Percentiles rank a stretch among this genome's conserved stretches.
phyloP scores from a whole-genome alignment of 352 stramenopile species.

The Aphanomyces cochlioides region DNA sequence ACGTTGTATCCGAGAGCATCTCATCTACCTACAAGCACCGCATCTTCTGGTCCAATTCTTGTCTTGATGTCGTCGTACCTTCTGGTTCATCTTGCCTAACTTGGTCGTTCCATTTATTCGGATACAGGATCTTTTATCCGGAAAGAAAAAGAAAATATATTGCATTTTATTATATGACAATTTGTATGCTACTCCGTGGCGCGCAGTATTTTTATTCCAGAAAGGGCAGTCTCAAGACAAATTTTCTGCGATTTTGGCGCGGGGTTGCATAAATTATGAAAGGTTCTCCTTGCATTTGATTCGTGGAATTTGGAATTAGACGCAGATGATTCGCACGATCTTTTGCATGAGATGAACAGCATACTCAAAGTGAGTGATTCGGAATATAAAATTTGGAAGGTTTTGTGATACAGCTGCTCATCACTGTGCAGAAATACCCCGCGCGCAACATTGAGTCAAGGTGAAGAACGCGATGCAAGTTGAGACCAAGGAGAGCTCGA shows the following conservation, averaged over 20 bases:
- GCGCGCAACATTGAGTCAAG: constrained; percentile 17
- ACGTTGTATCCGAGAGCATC: constrained; percentile 18
- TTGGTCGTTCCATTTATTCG: background rate
- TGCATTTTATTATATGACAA: constrained; percentile 1
- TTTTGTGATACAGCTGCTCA: constrained; percentile 27
- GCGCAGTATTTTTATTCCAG: constrained; percentile 4
- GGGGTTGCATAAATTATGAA: constrained; percentile 9
- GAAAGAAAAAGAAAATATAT: background rate
- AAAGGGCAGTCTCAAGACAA: background rate
- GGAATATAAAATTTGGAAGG: constrained; percentile 3
- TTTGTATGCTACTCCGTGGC: background rate
- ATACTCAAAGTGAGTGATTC: constrained; percentile 24
- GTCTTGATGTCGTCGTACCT: too few relatives aligned
- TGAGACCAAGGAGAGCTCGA: constrained; percentile 7
- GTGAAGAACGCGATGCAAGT: constrained; percentile 12
- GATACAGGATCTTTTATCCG: background rate
- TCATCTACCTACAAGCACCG: background rate
- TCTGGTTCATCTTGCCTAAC: constrained; percentile 12
- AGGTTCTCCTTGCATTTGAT: constrained; percentile 6
- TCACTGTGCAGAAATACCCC: constrained; percentile 29
- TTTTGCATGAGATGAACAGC: constrained; percentile 2
- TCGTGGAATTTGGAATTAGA: constrained; percentile 5
- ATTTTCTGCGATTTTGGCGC: constrained; percentile 28
- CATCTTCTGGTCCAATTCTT: too few relatives aligned
- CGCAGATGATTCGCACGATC: constrained; percentile 21